These are phyloP conservation scores for Mycogone perniciosa DNA, from an alignment of 2,329 filamentous ascomycete species.

Conservation along the genomic window DNA sequence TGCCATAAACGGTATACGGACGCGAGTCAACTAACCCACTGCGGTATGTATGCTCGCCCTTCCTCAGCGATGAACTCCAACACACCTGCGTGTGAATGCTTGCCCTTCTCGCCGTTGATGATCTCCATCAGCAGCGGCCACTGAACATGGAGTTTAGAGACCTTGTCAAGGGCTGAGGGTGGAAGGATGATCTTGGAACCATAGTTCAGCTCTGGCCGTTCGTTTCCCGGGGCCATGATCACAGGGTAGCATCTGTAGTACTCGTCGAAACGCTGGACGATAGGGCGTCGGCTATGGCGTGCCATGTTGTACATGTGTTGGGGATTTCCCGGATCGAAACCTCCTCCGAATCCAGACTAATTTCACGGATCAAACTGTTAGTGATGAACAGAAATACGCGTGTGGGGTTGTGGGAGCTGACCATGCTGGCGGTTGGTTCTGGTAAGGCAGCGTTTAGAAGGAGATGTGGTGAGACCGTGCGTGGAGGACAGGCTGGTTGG, in stretches of 20 bases:
- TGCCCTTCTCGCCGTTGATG: conserved; percentile 74
- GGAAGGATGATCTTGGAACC: conserved; percentile 97
- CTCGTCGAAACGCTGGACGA: conserved; percentile 83
- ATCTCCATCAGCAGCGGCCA: conserved; percentile 97
- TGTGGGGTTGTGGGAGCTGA: background rate
- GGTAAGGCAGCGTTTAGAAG: background rate
- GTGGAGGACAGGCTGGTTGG: no score
- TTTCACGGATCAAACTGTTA: conserved; percentile 10
- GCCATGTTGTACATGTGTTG: conserved; percentile 45
- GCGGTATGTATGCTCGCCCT: conserved; percentile 89
- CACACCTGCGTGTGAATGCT: conserved; percentile 86
- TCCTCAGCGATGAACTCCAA: conserved; percentile 97
- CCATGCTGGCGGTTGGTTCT: background rate
- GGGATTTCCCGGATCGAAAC: conserved; percentile 43
- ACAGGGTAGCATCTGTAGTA: conserved; percentile 97
- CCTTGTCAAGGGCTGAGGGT: conserved; percentile 93
- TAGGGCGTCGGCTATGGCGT: conserved; percentile 39
- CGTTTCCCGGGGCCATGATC: conserved; percentile 85
- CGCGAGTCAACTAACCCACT: conserved; percentile 61
- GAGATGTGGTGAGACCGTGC: no score
- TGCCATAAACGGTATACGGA: background rate
- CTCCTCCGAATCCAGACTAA: conserved; percentile 34
- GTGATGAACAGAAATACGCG: background rate
- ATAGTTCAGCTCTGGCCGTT: conserved; percentile 85
- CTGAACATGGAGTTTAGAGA: conserved; percentile 90